A percentile compares a stretch with the other conserved stretches of the same genome.
phyloP scores from a whole-genome alignment of 176 grass and related monocot species.

The Carex scoparia region DNA sequence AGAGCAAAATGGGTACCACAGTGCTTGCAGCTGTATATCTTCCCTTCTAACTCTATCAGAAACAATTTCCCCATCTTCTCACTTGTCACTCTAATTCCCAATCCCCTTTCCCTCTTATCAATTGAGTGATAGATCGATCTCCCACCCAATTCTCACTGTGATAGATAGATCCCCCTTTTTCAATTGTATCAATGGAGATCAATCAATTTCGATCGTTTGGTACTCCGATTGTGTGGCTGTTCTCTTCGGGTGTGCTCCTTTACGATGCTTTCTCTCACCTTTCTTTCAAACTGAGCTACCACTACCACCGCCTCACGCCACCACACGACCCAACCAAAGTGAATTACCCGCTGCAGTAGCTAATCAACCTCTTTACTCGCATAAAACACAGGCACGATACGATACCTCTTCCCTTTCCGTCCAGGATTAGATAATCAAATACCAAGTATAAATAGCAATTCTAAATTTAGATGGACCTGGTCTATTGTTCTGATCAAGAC shows the following conservation, averaged over 20 bases:
- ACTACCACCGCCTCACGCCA: neutral
- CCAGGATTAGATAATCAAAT: neutral
- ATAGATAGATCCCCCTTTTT: neutral
- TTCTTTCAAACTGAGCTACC: neutral
- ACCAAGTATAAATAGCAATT: neutral
- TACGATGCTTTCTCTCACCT: neutral
- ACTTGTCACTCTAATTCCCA: neutral
- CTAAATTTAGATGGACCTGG: neutral
- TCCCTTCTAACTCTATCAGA: conserved; percentile 64
- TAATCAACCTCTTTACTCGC: neutral
- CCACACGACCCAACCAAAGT: neutral
- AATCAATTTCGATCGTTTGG: neutral
- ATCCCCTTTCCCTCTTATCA: neutral
- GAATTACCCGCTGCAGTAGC: neutral
- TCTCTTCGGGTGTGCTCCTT: neutral
- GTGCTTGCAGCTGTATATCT: conserved; percentile 89
- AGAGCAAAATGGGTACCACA: conserved; percentile 59
- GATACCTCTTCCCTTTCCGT: neutral
- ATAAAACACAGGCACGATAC: neutral
- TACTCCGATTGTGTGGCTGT: neutral
- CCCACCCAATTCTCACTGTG: neutral
- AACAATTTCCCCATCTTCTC: conserved; percentile 61
- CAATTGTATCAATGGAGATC: neutral
- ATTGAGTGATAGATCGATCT: neutral
- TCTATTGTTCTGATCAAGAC: neutral